A percentile compares a stretch with the other conserved stretches of the same genome.
Evolutionary conservation across 139 green algal species (phyloP).

Genomic region (Pleodorina starrii): DNA sequence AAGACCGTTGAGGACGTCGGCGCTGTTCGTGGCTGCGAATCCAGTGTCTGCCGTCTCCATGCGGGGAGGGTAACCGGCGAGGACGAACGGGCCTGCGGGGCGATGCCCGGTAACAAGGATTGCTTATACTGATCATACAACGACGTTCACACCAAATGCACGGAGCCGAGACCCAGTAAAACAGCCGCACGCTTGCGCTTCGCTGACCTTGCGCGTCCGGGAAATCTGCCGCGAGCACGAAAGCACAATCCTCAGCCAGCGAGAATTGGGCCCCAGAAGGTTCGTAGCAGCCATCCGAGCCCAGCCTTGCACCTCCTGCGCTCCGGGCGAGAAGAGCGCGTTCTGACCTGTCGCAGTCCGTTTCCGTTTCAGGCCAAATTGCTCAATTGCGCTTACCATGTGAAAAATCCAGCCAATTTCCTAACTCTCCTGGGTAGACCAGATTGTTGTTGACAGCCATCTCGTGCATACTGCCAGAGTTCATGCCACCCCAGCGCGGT

Average conservation of each 20-base stretch:
- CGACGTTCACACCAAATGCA: not conserved
- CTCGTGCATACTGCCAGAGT: not conserved
- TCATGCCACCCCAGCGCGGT: not conserved
- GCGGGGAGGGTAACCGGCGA: not conserved
- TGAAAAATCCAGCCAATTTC: slow-evolving; percentile 1
- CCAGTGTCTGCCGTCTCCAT: no score
- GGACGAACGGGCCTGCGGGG: not conserved
- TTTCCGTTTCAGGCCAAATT: no score
- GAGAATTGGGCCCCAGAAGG: not conserved
- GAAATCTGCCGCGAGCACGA: not conserved
- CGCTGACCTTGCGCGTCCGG: slow-evolving; percentile 1
- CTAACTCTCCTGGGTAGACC: not conserved
- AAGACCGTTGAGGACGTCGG: slow-evolving; percentile 8
- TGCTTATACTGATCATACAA: no score
- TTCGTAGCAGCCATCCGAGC: not conserved
- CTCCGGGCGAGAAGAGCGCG: not conserved
- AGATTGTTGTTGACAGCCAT: not conserved
- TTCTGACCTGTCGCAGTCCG: no score
- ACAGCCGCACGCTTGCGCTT: no score
- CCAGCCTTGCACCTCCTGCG: not conserved
- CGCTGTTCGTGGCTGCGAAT: not conserved
- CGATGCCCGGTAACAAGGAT: no score
- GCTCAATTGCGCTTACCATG: not conserved
- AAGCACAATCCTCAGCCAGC: slow-evolving; percentile 1
- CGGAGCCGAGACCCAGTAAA: no score